Conservation (phyloP, 2,329 filamentous ascomycete species). For the Ophiocordyceps robertsii region DNA sequence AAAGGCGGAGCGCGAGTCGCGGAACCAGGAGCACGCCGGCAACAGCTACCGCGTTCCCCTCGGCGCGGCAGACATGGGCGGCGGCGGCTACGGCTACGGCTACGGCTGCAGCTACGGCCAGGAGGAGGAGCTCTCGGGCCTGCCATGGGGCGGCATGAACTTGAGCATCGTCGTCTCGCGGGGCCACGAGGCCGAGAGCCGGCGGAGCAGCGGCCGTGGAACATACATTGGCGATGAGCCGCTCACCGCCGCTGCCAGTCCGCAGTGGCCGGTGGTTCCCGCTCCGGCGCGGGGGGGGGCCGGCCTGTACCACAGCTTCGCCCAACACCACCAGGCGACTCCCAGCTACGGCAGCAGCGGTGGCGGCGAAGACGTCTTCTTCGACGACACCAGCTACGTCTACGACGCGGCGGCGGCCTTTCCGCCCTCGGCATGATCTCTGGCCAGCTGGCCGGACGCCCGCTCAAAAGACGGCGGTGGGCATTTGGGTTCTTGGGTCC, state of each 20-base stretch:
- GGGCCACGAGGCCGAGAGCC: constrained; percentile 35
- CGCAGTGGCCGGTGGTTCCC: constrained; percentile 11
- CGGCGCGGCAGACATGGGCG: constrained; percentile 35
- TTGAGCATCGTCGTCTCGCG: constrained; percentile 39
- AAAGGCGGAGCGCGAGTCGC: constrained; percentile 45
- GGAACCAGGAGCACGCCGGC: constrained; percentile 50
- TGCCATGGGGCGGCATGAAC: constrained; percentile 60
- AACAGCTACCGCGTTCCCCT: constrained; percentile 50
- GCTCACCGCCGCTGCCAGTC: constrained; percentile 8
- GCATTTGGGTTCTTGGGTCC: too few species aligned
- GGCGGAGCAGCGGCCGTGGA: constrained; percentile 25
- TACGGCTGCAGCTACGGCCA: too few species aligned
- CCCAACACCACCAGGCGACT: constrained; percentile 9
- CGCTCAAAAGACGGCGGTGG: too few species aligned
- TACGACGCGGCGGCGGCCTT: constrained; percentile 11
- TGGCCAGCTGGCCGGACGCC: neutral
- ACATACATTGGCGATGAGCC: constrained; percentile 22
- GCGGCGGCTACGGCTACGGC: constrained; percentile 13
- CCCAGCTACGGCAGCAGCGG: constrained; percentile 19
- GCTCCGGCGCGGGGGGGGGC: too few species aligned
- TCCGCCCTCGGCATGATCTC: neutral
- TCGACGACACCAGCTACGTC: constrained; percentile 15
- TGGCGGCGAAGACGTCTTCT: constrained; percentile 18
- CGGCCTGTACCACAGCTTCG: too few species aligned
- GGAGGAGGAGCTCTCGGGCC: constrained; percentile 38